phyloP scores from a whole-genome alignment of 1,284 basidiomycete species.

The Gymnopus androsaceus region DNA sequence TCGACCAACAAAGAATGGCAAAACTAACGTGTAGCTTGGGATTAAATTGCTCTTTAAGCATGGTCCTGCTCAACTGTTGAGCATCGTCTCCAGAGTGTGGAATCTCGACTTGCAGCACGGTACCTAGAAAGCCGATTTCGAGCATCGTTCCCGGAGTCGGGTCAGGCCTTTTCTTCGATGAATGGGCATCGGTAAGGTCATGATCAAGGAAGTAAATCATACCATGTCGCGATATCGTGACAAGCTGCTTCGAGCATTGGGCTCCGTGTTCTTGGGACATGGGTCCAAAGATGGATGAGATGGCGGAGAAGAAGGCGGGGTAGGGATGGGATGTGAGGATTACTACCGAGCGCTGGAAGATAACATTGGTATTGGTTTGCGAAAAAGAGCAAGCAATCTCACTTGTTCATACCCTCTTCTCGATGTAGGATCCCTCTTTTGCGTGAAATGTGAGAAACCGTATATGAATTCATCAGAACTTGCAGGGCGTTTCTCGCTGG shows the following conservation, averaged over 20 bases:
- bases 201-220: conserved; percentile 30
- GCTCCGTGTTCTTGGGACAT: conserved; percentile 75
- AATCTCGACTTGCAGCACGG: conserved; percentile 71
- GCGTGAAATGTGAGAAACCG: conserved; percentile 83
- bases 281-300: conserved; percentile 75
- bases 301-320: conserved; percentile 77
- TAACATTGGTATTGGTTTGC: no score
- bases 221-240: conserved; percentile 87
- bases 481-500: conserved; percentile 35
- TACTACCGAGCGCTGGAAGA: conserved; percentile 81
- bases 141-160: conserved; percentile 63
- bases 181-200: conserved; percentile 15
- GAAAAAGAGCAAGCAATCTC: conserved; percentile 22
- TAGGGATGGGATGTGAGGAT: conserved; percentile 84
- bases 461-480: conserved; percentile 74
- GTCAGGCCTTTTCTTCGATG: conserved; percentile 68
- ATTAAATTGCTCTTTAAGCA: conserved; percentile 49
- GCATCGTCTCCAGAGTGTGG: conserved; percentile 73
- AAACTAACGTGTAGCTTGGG: conserved; percentile 46
- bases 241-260: conserved; percentile 86
- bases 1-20: no score
- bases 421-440: conserved; percentile 66
- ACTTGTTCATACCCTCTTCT: conserved; percentile 90
- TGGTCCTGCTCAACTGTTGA: conserved; percentile 60
- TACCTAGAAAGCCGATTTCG: conserved; percentile 82